Conservation (phyloP, 805 yeast genomes). For the Yamadazyma paraphyllophila region DNA sequence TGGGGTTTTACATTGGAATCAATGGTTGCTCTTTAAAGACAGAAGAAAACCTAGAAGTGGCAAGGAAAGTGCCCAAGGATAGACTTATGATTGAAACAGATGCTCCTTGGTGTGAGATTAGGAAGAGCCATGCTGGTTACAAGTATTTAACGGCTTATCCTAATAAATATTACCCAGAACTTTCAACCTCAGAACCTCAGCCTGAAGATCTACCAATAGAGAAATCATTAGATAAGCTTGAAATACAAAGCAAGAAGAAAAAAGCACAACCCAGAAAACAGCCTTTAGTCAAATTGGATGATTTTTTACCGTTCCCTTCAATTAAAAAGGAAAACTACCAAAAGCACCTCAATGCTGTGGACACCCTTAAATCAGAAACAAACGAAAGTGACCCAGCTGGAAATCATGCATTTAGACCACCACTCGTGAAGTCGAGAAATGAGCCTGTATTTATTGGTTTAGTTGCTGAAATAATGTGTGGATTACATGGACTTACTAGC, state of each 20-base stretch:
- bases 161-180: constrained; percentile 51
- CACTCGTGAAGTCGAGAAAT: constrained; percentile 77
- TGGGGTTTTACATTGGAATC: constrained; percentile 73
- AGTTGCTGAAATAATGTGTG: constrained; percentile 57
- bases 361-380: constrained; percentile 3
- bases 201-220: constrained; percentile 6
- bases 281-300: constrained; percentile 38
- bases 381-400: constrained; percentile 7
- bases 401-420: constrained; percentile 31
- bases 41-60: constrained; percentile 68
- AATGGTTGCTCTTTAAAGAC: constrained; percentile 92
- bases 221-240: not conserved
- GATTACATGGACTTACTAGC: constrained; percentile 26
- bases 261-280: constrained; percentile 17
- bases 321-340: constrained; percentile 63
- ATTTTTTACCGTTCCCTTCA: constrained; percentile 57
- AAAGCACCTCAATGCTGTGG: constrained; percentile 25
- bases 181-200: constrained; percentile 3
- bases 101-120: constrained; percentile 97
- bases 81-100: constrained; percentile 86
- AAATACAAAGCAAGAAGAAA: not conserved
- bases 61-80: constrained; percentile 63
- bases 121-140: constrained; percentile 77
- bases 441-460: constrained; percentile 88
- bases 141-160: constrained; percentile 55